Conservation (phyloP, 2,329 filamentous ascomycete genomes). For the Stagonosporopsis vannaccii region DNA sequence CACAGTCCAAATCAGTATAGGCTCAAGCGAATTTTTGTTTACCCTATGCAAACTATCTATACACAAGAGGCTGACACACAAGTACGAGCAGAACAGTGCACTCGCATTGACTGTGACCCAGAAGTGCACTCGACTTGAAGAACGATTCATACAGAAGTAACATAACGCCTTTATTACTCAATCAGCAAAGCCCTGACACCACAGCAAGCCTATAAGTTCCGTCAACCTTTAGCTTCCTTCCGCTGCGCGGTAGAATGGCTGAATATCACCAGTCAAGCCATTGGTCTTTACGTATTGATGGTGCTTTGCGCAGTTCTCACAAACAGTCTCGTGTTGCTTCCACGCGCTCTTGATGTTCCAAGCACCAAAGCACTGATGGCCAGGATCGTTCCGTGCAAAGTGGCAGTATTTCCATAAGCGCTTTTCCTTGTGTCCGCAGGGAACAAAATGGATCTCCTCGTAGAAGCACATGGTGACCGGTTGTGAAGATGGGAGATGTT, state of each 20-base stretch:
- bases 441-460: conserved; percentile 70
- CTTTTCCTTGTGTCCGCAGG: conserved; percentile 66
- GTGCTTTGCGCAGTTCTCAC: conserved; percentile 20
- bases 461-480: conserved; percentile 68
- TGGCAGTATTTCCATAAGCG: conserved; percentile 76
- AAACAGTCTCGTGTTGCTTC: conserved; percentile 56
- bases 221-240: not conserved
- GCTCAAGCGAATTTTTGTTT: not conserved
- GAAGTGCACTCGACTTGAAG: not conserved
- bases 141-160: not conserved
- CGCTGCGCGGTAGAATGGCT: not conserved
- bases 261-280: not conserved
- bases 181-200: not conserved
- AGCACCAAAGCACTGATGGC: conserved; percentile 72
- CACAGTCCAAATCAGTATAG: not conserved
- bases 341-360: conserved; percentile 68
- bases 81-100: not conserved
- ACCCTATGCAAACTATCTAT: not conserved
- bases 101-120: not conserved
- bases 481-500: not conserved
- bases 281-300: conserved; percentile 3
- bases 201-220: not conserved
- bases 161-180: not conserved
- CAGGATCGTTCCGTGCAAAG: conserved; percentile 74
- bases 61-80: not conserved